phyloP scores from a whole-genome alignment of 495 filamentous ascomycete genomes.

The Aspergillus baeticus region DNA sequence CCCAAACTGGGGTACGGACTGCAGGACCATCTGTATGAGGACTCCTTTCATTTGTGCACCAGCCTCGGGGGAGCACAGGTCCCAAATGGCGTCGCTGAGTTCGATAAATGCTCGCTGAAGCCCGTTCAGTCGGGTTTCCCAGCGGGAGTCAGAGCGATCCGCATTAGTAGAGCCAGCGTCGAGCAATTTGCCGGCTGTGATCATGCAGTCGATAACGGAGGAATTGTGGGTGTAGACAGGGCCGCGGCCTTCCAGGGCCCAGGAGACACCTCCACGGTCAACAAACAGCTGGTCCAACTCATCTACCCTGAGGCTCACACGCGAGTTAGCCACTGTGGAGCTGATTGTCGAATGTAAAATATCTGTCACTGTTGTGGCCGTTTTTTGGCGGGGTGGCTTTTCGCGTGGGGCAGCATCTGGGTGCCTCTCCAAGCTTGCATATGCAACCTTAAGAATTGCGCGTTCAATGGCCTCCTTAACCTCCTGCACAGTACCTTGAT shows the following conservation, averaged over 20 bases:
- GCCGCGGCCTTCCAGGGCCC: constrained; percentile 30
- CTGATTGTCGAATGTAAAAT: constrained; percentile 19
- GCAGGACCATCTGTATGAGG: constrained; percentile 17
- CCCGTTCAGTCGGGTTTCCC: constrained; percentile 14
- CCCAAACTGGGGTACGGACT: constrained; percentile 1
- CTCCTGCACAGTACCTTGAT: background rate
- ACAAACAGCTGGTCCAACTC: constrained; percentile 8
- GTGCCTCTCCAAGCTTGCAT: constrained; percentile 31
- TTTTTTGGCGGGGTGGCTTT: constrained; percentile 8
- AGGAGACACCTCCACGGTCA: constrained; percentile 17
- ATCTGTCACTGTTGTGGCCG: constrained; percentile 16
- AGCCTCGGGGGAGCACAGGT: constrained; percentile 15
- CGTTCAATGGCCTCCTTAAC: constrained; percentile 26
- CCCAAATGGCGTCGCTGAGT: constrained; percentile 34
- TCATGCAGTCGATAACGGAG: constrained; percentile 30
- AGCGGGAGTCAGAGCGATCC: constrained; percentile 24
- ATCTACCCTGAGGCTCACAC: constrained; percentile 17
- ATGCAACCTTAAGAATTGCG: constrained; percentile 27
- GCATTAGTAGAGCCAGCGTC: constrained; percentile 38
- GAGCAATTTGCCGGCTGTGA: constrained; percentile 35
- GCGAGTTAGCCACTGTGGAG: constrained; percentile 11
- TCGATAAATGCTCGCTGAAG: constrained; percentile 35
- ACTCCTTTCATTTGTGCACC: constrained; percentile 23
- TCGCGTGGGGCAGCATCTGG: constrained; percentile 17
- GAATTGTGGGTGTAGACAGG: constrained; percentile 26